A percentile compares a stretch with the other conserved stretches of the same genome.
Conservation (phyloP, 441 rosid species). For the Euphorbia celastroides region DNA sequence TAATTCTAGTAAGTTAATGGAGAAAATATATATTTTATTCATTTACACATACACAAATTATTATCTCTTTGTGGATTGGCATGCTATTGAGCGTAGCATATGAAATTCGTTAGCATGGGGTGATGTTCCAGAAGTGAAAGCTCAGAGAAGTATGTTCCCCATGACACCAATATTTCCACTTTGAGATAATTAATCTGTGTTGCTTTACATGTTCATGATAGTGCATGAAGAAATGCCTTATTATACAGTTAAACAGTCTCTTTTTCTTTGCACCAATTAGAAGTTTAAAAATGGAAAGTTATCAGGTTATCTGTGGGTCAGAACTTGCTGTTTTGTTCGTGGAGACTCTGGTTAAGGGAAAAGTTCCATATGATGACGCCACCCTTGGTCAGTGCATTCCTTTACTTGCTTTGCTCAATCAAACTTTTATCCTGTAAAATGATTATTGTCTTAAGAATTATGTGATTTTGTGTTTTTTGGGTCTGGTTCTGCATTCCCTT, state of each 20-base stretch:
- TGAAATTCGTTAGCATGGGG: neutral
- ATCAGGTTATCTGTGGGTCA: slow-evolving; percentile 87
- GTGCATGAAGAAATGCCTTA: neutral
- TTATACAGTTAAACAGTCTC: neutral
- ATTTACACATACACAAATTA: neutral
- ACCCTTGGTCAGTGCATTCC: slow-evolving; percentile 56
- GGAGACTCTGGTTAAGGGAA: slow-evolving; percentile 75
- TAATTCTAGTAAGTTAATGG: neutral
- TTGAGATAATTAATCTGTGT: neutral
- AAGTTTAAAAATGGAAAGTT: slow-evolving; percentile 14
- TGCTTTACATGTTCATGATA: neutral
- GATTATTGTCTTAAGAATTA: neutral
- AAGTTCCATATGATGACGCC: slow-evolving; percentile 57
- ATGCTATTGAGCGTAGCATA: neutral
- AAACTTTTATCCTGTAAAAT: neutral
- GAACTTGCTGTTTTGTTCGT: slow-evolving; percentile 76
- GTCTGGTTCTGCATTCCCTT: neutral
- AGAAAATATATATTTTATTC: neutral
- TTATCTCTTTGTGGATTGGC: neutral
- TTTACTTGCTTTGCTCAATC: slow-evolving; percentile 7
- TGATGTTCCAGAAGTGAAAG: neutral
- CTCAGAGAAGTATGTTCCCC: neutral
- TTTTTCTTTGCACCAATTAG: slow-evolving; percentile 6
- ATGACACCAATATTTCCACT: neutral
- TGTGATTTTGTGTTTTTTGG: neutral